phyloP scores from a whole-genome alignment of 352 stramenopile species.

The Phytophthora fragariaefolia region DNA sequence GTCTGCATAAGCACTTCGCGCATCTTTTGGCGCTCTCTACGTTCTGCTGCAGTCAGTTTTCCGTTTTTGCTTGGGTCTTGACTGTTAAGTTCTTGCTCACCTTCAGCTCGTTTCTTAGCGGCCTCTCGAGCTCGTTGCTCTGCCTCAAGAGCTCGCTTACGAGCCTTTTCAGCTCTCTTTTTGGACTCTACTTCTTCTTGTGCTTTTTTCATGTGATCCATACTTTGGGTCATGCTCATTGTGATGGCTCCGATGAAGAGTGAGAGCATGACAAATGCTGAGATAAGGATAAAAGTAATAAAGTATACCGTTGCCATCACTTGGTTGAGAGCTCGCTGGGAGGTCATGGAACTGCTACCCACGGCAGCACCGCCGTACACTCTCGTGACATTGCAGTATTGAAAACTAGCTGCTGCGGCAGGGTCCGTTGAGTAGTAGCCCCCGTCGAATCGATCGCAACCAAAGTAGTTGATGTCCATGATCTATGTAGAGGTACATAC shows the following conservation, averaged over 20 bases:
- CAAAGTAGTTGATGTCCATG: slow-evolving; percentile 88
- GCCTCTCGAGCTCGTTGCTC: slow-evolving; percentile 52
- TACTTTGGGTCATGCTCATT: slow-evolving; percentile 91
- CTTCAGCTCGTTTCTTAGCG: slow-evolving; percentile 41
- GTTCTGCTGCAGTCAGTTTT: slow-evolving; percentile 63
- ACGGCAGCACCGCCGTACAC: slow-evolving; percentile 64
- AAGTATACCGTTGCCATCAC: slow-evolving; percentile 78
- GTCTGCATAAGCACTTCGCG: slow-evolving; percentile 76
- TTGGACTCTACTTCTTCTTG: slow-evolving; percentile 75
- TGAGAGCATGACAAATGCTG: slow-evolving; percentile 90
- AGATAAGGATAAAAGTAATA: slow-evolving; percentile 90
- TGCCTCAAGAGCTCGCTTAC: slow-evolving; percentile 60
- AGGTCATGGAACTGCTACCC: slow-evolving; percentile 42
- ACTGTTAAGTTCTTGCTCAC: slow-evolving; percentile 1
- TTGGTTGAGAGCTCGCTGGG: slow-evolving; percentile 54
- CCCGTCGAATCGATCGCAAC: slow-evolving; percentile 67
- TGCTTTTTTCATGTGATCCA: slow-evolving; percentile 86
- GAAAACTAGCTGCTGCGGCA: slow-evolving; percentile 40
- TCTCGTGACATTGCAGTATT: slow-evolving; percentile 70
- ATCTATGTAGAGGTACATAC: slow-evolving; percentile 42
- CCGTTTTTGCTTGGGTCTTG: slow-evolving; percentile 18
- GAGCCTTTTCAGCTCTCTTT: slow-evolving; percentile 62
- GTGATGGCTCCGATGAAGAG: slow-evolving; percentile 92
- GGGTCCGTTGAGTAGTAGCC: slow-evolving; percentile 70
- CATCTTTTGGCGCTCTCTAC: slow-evolving; percentile 76